Evolutionary conservation across 768 basidiomycete genomes (phyloP).

Genomic region (Rhodotorula graminis): DNA sequence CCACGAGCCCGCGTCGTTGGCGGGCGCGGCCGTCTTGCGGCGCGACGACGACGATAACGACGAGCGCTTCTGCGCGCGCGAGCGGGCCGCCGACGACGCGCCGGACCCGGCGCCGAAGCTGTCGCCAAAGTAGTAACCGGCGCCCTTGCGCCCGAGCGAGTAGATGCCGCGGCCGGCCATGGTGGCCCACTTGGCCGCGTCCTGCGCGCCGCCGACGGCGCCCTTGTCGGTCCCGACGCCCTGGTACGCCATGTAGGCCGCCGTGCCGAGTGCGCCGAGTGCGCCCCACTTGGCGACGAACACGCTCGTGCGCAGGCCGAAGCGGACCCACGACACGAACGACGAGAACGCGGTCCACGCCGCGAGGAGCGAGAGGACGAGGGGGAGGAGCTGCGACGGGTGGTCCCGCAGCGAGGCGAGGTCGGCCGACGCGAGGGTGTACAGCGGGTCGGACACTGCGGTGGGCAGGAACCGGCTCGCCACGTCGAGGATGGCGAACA

Average conservation of each 20-base stretch:
- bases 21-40: slow-evolving; percentile 13
- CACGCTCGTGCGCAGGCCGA: slow-evolving; percentile 25
- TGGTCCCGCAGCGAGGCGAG: slow-evolving; percentile 9
- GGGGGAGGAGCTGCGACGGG: slow-evolving; percentile 31
- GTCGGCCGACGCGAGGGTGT: slow-evolving; percentile 10
- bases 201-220: slow-evolving; percentile 10
- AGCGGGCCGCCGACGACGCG: not conserved
- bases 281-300: slow-evolving; percentile 34
- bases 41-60: slow-evolving; percentile 5
- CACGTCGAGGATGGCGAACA: slow-evolving; percentile 15
- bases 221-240: slow-evolving; percentile 21
- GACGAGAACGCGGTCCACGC: slow-evolving; percentile 35
- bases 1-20: not conserved
- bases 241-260: slow-evolving; percentile 11
- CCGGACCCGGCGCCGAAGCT: not conserved
- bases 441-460: slow-evolving; percentile 23
- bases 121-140: slow-evolving; percentile 16
- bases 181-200: not conserved
- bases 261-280: slow-evolving; percentile 13
- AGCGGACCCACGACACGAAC: slow-evolving; percentile 22
- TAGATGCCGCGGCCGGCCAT: slow-evolving; percentile 3
- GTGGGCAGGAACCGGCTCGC: slow-evolving; percentile 20
- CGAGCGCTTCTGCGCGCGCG: not conserved
- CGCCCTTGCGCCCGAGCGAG: slow-evolving; percentile 19
- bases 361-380: slow-evolving; percentile 31